These are phyloP conservation scores for Populus tremula DNA, from an alignment of 345 rosid genomes.

Conservation along the genomic window DNA sequence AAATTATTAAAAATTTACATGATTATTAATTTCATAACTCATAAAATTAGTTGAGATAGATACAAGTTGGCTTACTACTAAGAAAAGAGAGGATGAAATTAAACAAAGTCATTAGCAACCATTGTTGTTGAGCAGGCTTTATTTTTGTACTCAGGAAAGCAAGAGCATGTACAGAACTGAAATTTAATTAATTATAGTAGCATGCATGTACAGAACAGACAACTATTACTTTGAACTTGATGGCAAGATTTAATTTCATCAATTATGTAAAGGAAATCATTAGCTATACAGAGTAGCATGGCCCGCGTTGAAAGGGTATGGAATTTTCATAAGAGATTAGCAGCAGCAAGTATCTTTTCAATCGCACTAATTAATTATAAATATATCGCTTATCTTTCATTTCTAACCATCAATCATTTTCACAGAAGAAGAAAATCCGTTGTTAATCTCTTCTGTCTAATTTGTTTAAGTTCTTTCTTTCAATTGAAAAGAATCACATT, in stretches of 20 bases:
- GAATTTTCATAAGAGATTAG: slow-evolving; percentile 32
- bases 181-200: too few relatives aligned
- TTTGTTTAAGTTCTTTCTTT: too few relatives aligned
- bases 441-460: too few relatives aligned
- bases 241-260: neutral
- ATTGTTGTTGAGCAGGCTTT: neutral
- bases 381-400: slow-evolving; percentile 4
- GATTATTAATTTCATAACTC: rapidly evolving
- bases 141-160: neutral
- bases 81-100: neutral
- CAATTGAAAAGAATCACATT: neutral
- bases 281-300: slow-evolving; percentile 21
- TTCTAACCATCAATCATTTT: slow-evolving; percentile 11
- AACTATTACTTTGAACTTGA: neutral
- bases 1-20: rapidly evolving
- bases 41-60: rapidly evolving
- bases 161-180: neutral
- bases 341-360: neutral
- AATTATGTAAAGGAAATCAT: slow-evolving; percentile 24
- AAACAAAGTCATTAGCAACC: neutral
- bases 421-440: slow-evolving; percentile 1
- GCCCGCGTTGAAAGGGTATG: slow-evolving; percentile 27
- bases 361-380: neutral
- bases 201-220: too few relatives aligned
- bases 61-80: rapidly evolving